Conservation (phyloP, 2,329 filamentous ascomycete genomes). For the Furcasterigmium furcatum region DNA sequence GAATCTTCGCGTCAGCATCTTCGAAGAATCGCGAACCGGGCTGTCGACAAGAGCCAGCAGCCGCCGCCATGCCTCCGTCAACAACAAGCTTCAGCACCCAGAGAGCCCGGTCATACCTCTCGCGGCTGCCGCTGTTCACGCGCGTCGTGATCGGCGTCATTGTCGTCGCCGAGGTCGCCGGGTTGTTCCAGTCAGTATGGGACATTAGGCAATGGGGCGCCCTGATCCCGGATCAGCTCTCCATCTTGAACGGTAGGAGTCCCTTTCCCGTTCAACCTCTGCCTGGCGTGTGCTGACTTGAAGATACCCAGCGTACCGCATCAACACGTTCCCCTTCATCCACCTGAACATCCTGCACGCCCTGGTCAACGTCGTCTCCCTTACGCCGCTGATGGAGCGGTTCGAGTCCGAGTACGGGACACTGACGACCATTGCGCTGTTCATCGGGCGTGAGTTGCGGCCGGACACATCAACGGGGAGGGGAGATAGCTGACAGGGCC, state of each 20-base stretch:
- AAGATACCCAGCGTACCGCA: slow-evolving; percentile 68
- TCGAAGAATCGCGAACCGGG: background rate
- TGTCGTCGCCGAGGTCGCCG: slow-evolving; percentile 54
- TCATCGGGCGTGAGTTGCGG: slow-evolving; percentile 78
- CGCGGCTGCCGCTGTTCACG: slow-evolving; percentile 86
- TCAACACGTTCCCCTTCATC: slow-evolving; percentile 89
- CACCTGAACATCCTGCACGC: slow-evolving; percentile 80
- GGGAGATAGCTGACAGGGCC: slow-evolving; percentile 12
- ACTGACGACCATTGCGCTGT: slow-evolving; percentile 79
- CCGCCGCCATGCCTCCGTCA: slow-evolving; percentile 26
- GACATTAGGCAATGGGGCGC: slow-evolving; percentile 74
- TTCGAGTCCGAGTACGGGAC: slow-evolving; percentile 94
- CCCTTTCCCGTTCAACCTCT: background rate
- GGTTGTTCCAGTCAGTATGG: slow-evolving; percentile 66
- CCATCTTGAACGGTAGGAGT: slow-evolving; percentile 19
- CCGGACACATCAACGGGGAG: background rate
- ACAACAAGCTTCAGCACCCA: slow-evolving; percentile 57
- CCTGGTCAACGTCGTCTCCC: slow-evolving; percentile 72
- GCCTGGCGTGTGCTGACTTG: background rate
- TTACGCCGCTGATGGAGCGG: slow-evolving; percentile 86
- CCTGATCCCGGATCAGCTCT: slow-evolving; percentile 73
- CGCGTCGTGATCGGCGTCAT: slow-evolving; percentile 65
- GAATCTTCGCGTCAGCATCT: too few relatives aligned
- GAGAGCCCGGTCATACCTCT: slow-evolving; percentile 75
- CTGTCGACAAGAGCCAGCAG: slow-evolving; percentile 19